Conservation (phyloP, 306 rosid species). For the Biancaea sappan region DNA sequence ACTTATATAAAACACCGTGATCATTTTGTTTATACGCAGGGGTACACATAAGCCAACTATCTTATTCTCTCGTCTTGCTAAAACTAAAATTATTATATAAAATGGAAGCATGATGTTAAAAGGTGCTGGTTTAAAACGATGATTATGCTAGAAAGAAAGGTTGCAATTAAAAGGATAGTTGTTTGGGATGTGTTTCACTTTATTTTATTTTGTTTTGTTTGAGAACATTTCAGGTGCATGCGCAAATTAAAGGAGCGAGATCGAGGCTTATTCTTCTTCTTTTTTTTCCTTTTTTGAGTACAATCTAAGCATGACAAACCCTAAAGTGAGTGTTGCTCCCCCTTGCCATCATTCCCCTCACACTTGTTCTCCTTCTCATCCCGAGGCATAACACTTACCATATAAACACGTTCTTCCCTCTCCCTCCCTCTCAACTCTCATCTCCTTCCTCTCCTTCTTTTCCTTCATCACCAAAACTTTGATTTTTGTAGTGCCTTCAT, state of each 20-base stretch:
- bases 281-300: conserved; percentile 62
- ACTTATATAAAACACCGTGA: conserved; percentile 25
- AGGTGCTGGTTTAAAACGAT: conserved; percentile 50
- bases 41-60: conserved; percentile 76
- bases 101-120: conserved; percentile 63
- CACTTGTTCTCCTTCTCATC: conserved; percentile 77
- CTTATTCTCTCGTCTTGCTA: conserved; percentile 48
- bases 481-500: too few relatives aligned
- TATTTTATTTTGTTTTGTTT: conserved; percentile 26
- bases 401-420: conserved; percentile 59
- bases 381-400: conserved; percentile 71
- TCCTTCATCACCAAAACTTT: not conserved
- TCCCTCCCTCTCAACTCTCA: conserved; percentile 27
- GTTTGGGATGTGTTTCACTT: conserved; percentile 49
- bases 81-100: conserved; percentile 39
- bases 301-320: conserved; percentile 84
- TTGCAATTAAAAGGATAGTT: conserved; percentile 55
- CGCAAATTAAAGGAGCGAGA: conserved; percentile 55
- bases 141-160: conserved; percentile 55
- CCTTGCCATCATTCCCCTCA: conserved; percentile 95
- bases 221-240: conserved; percentile 85
- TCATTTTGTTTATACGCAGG: conserved; percentile 36
- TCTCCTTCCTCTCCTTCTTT: not conserved
- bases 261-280: too few relatives aligned
- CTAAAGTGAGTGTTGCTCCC: conserved; percentile 89